Conservation (phyloP, 139 green algal genomes). For the Tetratostichococcus sp. region DNA sequence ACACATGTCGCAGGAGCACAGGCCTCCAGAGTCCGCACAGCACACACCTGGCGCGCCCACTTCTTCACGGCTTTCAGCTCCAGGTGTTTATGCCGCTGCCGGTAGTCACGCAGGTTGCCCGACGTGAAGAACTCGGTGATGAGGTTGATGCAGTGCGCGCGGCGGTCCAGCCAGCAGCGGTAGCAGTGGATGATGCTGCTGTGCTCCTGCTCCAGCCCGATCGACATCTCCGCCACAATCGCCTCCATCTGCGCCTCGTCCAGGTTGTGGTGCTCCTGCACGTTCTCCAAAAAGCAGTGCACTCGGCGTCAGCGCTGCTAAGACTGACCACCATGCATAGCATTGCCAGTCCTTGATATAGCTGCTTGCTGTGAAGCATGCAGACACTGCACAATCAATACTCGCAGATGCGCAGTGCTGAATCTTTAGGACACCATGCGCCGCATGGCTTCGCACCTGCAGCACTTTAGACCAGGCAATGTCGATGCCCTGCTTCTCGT, state of each 20-base stretch:
- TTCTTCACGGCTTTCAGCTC: slow-evolving; percentile 89
- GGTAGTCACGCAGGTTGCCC: slow-evolving; percentile 85
- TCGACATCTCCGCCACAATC: slow-evolving; percentile 73
- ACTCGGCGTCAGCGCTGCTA: too few species aligned
- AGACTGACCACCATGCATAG: too few species aligned
- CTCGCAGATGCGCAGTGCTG: too few species aligned
- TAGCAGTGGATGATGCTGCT: slow-evolving; percentile 87
- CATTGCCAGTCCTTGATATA: too few species aligned
- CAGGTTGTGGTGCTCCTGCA: slow-evolving; percentile 38
- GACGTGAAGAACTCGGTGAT: slow-evolving; percentile 92
- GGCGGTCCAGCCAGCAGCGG: slow-evolving; percentile 67
- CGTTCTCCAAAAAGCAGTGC: not conserved
- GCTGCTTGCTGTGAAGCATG: too few species aligned
- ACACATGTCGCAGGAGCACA: too few species aligned
- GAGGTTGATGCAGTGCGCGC: slow-evolving; percentile 80
- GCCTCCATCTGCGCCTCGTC: slow-evolving; percentile 58
- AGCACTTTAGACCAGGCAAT: slow-evolving; percentile 82
- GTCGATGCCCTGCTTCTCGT: slow-evolving; percentile 82
- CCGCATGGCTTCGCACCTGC: too few species aligned
- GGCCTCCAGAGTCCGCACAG: too few species aligned
- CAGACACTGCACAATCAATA: too few species aligned
- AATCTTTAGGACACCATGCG: too few species aligned
- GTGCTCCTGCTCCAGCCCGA: slow-evolving; percentile 78
- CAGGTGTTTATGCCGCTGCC: slow-evolving; percentile 73
- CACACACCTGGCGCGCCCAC: slow-evolving; percentile 87